phyloP scores from a whole-genome alignment of 352 stramenopile genomes.

The Pythium angustatum region DNA sequence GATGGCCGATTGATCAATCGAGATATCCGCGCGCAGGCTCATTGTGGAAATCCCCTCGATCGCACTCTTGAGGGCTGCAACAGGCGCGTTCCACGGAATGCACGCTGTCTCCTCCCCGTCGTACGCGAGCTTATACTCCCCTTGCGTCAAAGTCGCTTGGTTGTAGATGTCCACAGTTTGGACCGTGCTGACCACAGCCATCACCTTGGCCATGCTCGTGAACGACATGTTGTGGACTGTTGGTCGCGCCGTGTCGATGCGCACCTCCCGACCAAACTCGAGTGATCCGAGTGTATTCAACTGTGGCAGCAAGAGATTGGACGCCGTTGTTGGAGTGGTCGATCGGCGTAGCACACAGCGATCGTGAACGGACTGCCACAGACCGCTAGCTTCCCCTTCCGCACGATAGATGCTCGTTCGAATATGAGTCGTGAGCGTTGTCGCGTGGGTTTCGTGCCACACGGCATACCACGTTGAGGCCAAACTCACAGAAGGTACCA shows the following conservation, averaged over 20 bases:
- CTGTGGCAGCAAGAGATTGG: slow-evolving; percentile 49
- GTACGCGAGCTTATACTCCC: slow-evolving; percentile 61
- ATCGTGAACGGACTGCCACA: slow-evolving; percentile 59
- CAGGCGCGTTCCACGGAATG: slow-evolving; percentile 55
- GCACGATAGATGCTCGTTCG: slow-evolving; percentile 31
- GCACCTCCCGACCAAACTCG: slow-evolving; percentile 50
- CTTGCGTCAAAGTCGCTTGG: slow-evolving; percentile 41
- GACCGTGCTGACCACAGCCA: slow-evolving; percentile 36
- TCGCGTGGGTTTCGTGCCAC: slow-evolving; percentile 52
- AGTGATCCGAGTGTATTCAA: slow-evolving; percentile 49
- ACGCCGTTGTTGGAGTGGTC: slow-evolving; percentile 33
- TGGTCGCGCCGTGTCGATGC: slow-evolving; percentile 56
- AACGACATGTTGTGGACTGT: slow-evolving; percentile 38
- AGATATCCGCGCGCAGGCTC: slow-evolving; percentile 40
- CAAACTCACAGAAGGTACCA: slow-evolving; percentile 20
- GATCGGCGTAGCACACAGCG: slow-evolving; percentile 50
- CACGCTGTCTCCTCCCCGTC: slow-evolving; percentile 37
- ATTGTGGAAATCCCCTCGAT: slow-evolving; percentile 48
- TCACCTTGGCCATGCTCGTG: slow-evolving; percentile 33
- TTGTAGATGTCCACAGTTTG: slow-evolving; percentile 72
- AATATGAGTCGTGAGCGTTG: slow-evolving; percentile 35
- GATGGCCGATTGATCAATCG: slow-evolving; percentile 41
- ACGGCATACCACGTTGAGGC: slow-evolving; percentile 27
- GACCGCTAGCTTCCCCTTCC: neutral
- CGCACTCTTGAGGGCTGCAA: slow-evolving; percentile 39